Evolutionary conservation across 2,329 filamentous ascomycete genomes (phyloP), one percentile per base, ranked within the genome.

Genomic region (Dactylellina drechsleri): DNA sequence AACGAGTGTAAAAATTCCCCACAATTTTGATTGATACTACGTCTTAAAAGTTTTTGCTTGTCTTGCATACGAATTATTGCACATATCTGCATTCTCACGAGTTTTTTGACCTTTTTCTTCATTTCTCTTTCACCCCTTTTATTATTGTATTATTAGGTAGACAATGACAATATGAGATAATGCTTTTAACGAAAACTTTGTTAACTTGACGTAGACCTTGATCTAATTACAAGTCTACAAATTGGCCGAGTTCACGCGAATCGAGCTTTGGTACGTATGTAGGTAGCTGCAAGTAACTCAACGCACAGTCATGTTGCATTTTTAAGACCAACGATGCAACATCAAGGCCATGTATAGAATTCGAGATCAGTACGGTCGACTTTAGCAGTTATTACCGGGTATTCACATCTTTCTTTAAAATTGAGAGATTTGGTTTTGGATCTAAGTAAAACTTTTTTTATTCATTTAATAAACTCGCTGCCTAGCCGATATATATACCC

Each of bases 71-170:
- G 15, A 23, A 56, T 56, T 41, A 2, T 47, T 61, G 20, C 28
- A 41, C 13, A 28, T 41, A 15, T 26, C 16, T 28, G 23, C 47
- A 50, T 61, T 57, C 23, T 52, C 20, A 59, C 31, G 52, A 50
- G 23, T 65, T 18, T 13, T 23, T 66, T 40, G 13, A 13, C 40
- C 18, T 41, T 73, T 52, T 47, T 53, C 56, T 56, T 47, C 43
- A 47, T 18, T 47, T 47, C 43, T 47, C 49, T 49, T n/a, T 36
- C 50, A 64, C n/a, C 31, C 52, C 40, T 43, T 59, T 61, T 61
- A 56, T 47, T 23, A 65, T 20, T 74, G 70, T 74, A 74, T 74
- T 74, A 66, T 52, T 74, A 74, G 70, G 70, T 74, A 67, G 70
- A 74, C 56, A 66, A 62, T 74, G 52, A 52, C 13, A 49, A 49